Conservation (phyloP, 208 protist genomes). For the Vickermania spadyakhi region DNA sequence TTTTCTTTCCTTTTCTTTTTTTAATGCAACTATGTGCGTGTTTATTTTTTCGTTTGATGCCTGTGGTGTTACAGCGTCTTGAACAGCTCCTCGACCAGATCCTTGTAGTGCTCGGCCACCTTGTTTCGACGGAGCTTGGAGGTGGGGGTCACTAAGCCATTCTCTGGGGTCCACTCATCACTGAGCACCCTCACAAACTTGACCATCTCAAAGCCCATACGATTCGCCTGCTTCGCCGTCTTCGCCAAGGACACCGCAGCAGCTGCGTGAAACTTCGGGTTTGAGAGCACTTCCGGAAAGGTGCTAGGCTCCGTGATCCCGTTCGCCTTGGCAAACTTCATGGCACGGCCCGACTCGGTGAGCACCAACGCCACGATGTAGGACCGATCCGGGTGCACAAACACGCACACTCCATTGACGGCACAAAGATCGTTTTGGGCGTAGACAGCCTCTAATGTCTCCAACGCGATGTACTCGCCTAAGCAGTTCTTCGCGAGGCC, state of each 20-base stretch:
- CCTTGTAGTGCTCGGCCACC: conserved; percentile 38
- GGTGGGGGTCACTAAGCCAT: conserved; percentile 58
- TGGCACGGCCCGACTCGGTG: conserved; percentile 22
- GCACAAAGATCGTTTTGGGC: conserved; percentile 7
- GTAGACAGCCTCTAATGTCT: conserved; percentile 28
- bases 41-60: no score
- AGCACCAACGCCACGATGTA: conserved; percentile 46
- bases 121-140: conserved; percentile 49
- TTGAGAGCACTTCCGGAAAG: conserved; percentile 24
- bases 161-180: conserved; percentile 75
- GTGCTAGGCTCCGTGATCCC: conserved; percentile 3
- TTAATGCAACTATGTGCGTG: no score
- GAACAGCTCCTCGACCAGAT: conserved; percentile 53
- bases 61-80: no score
- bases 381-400: conserved; percentile 23
- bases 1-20: no score
- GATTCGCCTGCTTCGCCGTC: conserved; percentile 18
- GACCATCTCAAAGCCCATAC: conserved; percentile 38
- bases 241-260: conserved; percentile 40
- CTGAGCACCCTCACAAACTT: conserved; percentile 43
- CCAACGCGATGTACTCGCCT: conserved; percentile 64
- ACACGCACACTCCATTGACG: conserved; percentile 34
- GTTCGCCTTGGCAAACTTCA: conserved; percentile 11
- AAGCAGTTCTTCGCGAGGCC: conserved; percentile 45
- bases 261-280: conserved; percentile 27